These are phyloP conservation scores for Globisporangium uncinulatum DNA, from an alignment of 352 stramenopile genomes.

Conservation along the genomic window DNA sequence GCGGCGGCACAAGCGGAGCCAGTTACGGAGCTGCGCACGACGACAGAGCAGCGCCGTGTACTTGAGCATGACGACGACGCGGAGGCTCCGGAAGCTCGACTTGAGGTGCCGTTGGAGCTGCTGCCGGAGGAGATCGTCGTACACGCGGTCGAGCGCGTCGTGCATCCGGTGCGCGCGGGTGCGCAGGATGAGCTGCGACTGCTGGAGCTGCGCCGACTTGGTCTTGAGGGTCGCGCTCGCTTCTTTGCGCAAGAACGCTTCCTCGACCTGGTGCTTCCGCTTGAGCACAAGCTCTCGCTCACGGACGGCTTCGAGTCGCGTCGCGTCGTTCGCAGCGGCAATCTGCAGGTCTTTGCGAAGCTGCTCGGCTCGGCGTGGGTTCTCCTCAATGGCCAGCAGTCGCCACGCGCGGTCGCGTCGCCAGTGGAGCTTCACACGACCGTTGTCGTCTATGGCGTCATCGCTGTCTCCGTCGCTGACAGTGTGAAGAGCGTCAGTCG, in stretches of 20 bases:
- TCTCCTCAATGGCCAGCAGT: slow-evolving; percentile 31
- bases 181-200: slow-evolving; percentile 43
- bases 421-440: slow-evolving; percentile 33
- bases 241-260: slow-evolving; percentile 45
- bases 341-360: slow-evolving; percentile 31
- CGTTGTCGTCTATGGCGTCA: slow-evolving; percentile 10
- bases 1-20: slow-evolving; percentile 46
- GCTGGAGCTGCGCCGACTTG: slow-evolving; percentile 38
- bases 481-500: background rate
- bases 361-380: slow-evolving; percentile 22
- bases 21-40: slow-evolving; percentile 50
- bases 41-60: slow-evolving; percentile 36
- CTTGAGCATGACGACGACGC: slow-evolving; percentile 42
- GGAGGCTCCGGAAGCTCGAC: slow-evolving; percentile 52
- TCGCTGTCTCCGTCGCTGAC: background rate
- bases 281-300: slow-evolving; percentile 31
- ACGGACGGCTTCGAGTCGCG: slow-evolving; percentile 24
- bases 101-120: slow-evolving; percentile 32
- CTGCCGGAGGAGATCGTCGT: slow-evolving; percentile 42
- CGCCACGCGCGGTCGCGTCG: slow-evolving; percentile 43
- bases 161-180: slow-evolving; percentile 44
- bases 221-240: slow-evolving; percentile 35
- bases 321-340: slow-evolving; percentile 25
- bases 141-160: slow-evolving; percentile 58
- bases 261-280: slow-evolving; percentile 33